Base-by-base conservation (phyloP, 805 yeast species). In the Pichia exigua region DNA sequence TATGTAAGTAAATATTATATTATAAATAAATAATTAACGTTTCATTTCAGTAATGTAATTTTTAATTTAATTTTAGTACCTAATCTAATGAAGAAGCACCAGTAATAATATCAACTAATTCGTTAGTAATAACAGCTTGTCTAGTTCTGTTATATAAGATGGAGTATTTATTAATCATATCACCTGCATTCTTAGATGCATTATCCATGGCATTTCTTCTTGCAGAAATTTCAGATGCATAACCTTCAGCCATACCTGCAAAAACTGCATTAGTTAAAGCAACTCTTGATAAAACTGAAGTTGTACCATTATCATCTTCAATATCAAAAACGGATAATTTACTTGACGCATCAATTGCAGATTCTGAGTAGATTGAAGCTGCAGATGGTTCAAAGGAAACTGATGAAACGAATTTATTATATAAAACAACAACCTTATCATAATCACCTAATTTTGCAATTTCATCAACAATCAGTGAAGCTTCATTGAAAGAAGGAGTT, bases 181-280 rank as follows among this genome's bases (percentile, higher is more conserved):
- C 99, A 76, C 96, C 96, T 58, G 99, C 99, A 71, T 92, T 92
- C 94, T 94, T 92, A 63, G 97, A 90, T 58, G 99, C 99, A 69
- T 94, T 94, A 76, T 92, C 99, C 99, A 92, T 92, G 63, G 99
- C 98, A 71, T 89, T 92, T 83, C 99, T 91, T 84, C 99, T 91
- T 55, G 99, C 97, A 59, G 95, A 85, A 61, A 91, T 81, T 79
- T 92, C 99, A 54, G 98, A 87, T 56, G 98, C 97, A 74, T 92
- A 91, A 73, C 97, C 98, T 71, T 94, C 97, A 59, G 97, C 92
- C 79, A 91, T 80, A 56, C 96, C 97, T 66, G 91, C 75, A 71
- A 85, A 81, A 65, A 92, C 79, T 65, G 89, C 81, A 81, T 88
- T 91, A 60, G 98, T 91, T 63, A 94, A 79, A 46, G 95, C 78